Evolutionary conservation across 495 filamentous ascomycete species (phyloP).

Genomic region (Penicillium macrosclerotiorum): DNA sequence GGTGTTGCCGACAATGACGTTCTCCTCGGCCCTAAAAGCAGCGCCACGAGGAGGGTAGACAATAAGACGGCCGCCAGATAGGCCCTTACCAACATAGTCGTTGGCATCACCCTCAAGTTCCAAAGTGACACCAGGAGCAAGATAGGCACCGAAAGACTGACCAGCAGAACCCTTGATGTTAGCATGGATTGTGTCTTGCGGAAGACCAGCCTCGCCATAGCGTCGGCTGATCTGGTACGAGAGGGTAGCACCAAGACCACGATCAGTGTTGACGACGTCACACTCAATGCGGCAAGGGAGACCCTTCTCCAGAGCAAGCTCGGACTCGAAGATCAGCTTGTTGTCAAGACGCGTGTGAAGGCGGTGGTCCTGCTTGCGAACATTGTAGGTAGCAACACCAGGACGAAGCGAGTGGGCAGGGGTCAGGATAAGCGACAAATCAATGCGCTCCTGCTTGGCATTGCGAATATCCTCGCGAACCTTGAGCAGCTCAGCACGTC

Average conservation of each 20-base stretch:
- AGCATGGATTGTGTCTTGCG: constrained; percentile 92
- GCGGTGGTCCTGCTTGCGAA: constrained; percentile 95
- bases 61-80: constrained; percentile 94
- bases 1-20: constrained; percentile 93
- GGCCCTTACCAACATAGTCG: constrained; percentile 97
- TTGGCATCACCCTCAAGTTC: constrained; percentile 98
- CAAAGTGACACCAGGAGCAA: constrained; percentile 91
- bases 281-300: constrained; percentile 94
- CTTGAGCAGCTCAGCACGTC: constrained; percentile 82
- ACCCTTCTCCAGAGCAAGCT: constrained; percentile 94
- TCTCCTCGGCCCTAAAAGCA: constrained; percentile 97
- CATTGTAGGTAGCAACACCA: constrained; percentile 97
- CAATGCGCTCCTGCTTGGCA: constrained; percentile 88
- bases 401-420: constrained; percentile 92
- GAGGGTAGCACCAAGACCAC: constrained; percentile 88
- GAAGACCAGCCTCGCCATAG: constrained; percentile 87
- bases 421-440: constrained; percentile 92
- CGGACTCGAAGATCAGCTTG: constrained; percentile 96
- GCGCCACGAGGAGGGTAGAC: constrained; percentile 93
- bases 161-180: constrained; percentile 99
- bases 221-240: constrained; percentile 95
- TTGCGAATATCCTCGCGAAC: constrained; percentile 86
- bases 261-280: constrained; percentile 98
- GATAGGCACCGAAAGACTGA: constrained; percentile 95
- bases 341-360: constrained; percentile 96